phyloP scores from a whole-genome alignment of 371 early-diverging fungal genomes.

The Entomophthora muscae region DNA sequence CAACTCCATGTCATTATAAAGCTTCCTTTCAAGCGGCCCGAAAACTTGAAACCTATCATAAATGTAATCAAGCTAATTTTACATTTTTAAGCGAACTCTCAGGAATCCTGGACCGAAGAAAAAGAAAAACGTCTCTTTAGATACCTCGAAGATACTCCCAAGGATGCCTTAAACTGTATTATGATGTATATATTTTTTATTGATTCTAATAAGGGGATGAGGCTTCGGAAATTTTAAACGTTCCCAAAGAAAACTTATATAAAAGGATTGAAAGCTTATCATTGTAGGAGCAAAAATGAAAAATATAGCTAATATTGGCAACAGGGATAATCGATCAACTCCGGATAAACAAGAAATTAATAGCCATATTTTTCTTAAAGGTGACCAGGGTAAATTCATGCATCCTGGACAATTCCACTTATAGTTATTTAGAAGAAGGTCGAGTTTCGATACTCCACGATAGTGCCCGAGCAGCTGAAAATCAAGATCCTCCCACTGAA shows the following conservation, averaged over 20 bases:
- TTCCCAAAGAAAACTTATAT: background rate
- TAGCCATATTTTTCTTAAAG: background rate
- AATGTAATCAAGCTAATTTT: background rate
- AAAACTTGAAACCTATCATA: background rate
- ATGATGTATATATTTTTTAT: background rate
- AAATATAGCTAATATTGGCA: background rate
- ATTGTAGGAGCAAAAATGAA: background rate
- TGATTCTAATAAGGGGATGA: background rate
- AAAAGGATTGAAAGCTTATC: background rate
- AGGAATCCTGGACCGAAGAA: background rate
- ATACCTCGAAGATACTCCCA: background rate
- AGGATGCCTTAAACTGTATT: background rate
- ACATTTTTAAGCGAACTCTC: background rate
- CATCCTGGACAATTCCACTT: background rate
- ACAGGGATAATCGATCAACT: background rate
- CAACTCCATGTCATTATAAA: background rate
- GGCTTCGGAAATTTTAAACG: background rate
- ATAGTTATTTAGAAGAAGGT: background rate
- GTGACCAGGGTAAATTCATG: background rate
- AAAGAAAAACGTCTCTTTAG: background rate
- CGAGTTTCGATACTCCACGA: too few relatives aligned
- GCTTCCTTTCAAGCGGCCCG: background rate
- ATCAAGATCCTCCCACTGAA: too few relatives aligned
- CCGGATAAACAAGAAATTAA: background rate
- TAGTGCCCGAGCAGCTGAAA: too few relatives aligned